Base-by-base conservation (phyloP, 2,329 filamentous ascomycete species). In the Monilinia laxa region DNA sequence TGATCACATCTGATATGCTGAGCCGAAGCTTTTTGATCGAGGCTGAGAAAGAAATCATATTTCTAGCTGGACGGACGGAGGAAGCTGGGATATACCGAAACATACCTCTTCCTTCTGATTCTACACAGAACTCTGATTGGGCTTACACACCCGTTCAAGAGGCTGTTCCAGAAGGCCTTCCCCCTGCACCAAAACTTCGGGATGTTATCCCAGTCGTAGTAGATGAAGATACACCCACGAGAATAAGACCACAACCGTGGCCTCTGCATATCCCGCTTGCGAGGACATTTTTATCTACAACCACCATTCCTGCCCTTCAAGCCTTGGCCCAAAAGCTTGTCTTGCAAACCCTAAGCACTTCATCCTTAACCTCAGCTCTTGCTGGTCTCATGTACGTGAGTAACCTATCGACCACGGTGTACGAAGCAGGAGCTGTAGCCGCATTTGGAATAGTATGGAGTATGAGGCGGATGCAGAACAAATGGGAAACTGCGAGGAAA, bases 11-110 rank as follows among this genome's bases (percentile, higher is more conserved):
- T 0, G 90, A 95, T 72, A 89, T 97, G 68, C 81, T 97, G 3
- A 85, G 86, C 68, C 87, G 88, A 70, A 83, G 85, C 9, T 98
- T 96, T 81, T 83, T 99, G 4, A 85, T 88, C 0, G 85, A 85
- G 4, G 89, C 93, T 0, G 93, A 97, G 77, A 88, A 89, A 72
- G 89, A 88, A 65, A 84, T 92, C n/a, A 89, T 97, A 57, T 96
- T 90, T 78, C 84, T 97, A 2, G 86, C 91, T 9, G 94, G 94
- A 0, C 86, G 89, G 58, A 87, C 96, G 72, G 83, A 86, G 23
- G 88, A 90, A 76, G 83, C 86, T 25, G 87, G 87, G 1, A 79
- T 87, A 53, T 65, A 69, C 25, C 63, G 68, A 14, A 55, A 68
- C 31, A 31, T 45, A 38, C 14, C 47, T 54, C 64, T 42, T 12